Base-by-base conservation (phyloP, 2,329 filamentous ascomycete species). In the Mycocentrospora acerina region DNA sequence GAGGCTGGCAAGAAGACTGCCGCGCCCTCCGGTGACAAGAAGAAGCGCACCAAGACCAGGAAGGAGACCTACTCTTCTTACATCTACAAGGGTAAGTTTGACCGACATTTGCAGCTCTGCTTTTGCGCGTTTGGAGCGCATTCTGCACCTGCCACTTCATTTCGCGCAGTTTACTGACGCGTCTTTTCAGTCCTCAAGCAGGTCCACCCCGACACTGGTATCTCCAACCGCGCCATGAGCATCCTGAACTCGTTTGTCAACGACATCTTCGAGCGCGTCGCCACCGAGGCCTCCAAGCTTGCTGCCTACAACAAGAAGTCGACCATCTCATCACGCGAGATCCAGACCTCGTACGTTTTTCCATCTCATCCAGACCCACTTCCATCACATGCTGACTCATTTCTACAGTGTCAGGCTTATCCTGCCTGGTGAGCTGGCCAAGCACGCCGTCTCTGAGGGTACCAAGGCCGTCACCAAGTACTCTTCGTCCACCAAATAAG, bases 301-400 rank as follows among this genome's bases (percentile, higher is more conserved):
- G 93, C 93, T 60, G 93, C 93, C 53, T 98, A 98, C 82, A 98
- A 98, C 86, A 98, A 97, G 87, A 98, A 98, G 83, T 97, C 91
- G 35, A 98, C 93, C 71, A 98, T 98, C 77, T 97, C 91, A 37
- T 97, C 93, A 59, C 87, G 93, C 68, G 93, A 98, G 79, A 98
- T 98, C 70, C 93, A 98, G 82, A 98, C 93, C 62, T 96, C 93
- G 74, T 83, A 73, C 56, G 80, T 75, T 44, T 29, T 37, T 4
- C n/a, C 19, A 22, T 22, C 5, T 15, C 16, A 6, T 11, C 1
- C 13, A 8, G 18, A 4, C 14, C n/a, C 26, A 9, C 16, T 14
- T 15, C 9, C 25, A 19, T 17, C 43, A 40, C 32, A 34, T 32
- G 32, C 66, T 71, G 53, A 73, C 43, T 14, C 14, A n/a, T 10